phyloP scores from a whole-genome alignment of 208 protist species.

The Acanthamoeba healyi region DNA sequence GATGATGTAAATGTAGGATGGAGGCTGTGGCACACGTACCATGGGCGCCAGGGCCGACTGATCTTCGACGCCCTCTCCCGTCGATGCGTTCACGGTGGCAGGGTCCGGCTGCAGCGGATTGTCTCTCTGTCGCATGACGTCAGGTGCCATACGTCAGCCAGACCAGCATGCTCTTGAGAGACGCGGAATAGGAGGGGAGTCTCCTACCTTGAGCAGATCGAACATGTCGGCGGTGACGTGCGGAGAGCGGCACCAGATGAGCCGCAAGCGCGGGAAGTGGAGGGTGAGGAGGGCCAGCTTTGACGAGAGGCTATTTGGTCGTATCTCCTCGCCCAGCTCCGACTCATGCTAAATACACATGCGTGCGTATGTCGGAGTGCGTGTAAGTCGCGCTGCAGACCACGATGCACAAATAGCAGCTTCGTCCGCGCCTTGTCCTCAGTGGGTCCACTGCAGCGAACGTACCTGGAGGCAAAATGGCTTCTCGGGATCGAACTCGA shows the following conservation, averaged over 20 bases:
- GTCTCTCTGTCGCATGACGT: neutral
- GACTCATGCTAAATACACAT: neutral
- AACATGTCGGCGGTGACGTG: constrained; percentile 88
- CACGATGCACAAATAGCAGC: too few relatives aligned
- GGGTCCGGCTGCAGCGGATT: constrained; percentile 17
- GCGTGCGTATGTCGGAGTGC: too few relatives aligned
- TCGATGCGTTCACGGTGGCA: constrained; percentile 8
- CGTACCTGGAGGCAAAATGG: constrained; percentile 87
- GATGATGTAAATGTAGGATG: too few relatives aligned
- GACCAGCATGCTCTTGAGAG: too few relatives aligned
- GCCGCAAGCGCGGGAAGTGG: constrained; percentile 89
- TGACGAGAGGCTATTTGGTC: constrained; percentile 69
- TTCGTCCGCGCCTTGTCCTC: too few relatives aligned
- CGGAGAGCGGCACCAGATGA: constrained; percentile 90
- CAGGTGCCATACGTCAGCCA: neutral
- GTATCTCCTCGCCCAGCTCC: constrained; percentile 68
- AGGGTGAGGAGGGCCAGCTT: constrained; percentile 88
- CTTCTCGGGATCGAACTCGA: constrained; percentile 91
- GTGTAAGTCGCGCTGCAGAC: too few relatives aligned
- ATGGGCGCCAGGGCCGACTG: neutral
- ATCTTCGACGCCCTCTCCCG: constrained; percentile 26
- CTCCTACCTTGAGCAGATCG: constrained; percentile 87
- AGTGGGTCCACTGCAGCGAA: too few relatives aligned
- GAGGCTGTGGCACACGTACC: too few relatives aligned
- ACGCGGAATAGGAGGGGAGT: too few relatives aligned